phyloP scores from a whole-genome alignment of 305 asterid species.

The Fraxinus baroniana region DNA sequence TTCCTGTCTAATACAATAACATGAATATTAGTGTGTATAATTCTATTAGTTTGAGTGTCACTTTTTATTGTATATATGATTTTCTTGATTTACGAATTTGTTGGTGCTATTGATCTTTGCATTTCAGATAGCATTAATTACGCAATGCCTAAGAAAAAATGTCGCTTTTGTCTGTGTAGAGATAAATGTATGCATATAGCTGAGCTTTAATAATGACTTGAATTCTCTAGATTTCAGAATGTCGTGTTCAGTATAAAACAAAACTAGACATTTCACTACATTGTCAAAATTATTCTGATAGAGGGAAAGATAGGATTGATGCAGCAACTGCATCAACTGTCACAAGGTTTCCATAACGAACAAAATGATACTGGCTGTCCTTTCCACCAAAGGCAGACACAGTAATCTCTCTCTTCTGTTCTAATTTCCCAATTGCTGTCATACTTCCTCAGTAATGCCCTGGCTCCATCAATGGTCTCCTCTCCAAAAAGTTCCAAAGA shows the following conservation, averaged over 20 bases:
- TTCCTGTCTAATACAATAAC: not conserved
- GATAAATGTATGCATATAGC: not conserved
- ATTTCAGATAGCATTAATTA: not conserved
- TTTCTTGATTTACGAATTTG: not conserved
- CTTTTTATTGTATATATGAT: not conserved
- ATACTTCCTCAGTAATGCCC: conserved; percentile 72
- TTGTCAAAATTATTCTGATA: not conserved
- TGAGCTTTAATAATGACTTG: not conserved
- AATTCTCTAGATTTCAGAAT: not conserved
- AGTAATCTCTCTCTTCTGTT: conserved; percentile 59
- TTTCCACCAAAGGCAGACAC: conserved; percentile 75
- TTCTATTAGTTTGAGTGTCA: not conserved
- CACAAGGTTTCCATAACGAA: conserved; percentile 54
- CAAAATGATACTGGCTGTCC: conserved; percentile 80
- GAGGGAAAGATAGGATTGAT: not conserved
- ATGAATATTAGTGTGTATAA: not conserved
- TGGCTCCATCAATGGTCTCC: conserved; percentile 72
- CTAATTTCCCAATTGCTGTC: conserved; percentile 78
- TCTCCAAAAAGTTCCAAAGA: conserved; percentile 54
- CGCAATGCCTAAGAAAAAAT: not conserved
- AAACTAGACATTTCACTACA: not conserved
- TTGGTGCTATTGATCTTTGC: not conserved
- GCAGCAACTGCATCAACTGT: not conserved
- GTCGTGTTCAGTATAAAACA: not conserved
- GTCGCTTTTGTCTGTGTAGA: not conserved